phyloP scores from a whole-genome alignment of 768 basidiomycete species.

The Antrodiella citrinella region DNA sequence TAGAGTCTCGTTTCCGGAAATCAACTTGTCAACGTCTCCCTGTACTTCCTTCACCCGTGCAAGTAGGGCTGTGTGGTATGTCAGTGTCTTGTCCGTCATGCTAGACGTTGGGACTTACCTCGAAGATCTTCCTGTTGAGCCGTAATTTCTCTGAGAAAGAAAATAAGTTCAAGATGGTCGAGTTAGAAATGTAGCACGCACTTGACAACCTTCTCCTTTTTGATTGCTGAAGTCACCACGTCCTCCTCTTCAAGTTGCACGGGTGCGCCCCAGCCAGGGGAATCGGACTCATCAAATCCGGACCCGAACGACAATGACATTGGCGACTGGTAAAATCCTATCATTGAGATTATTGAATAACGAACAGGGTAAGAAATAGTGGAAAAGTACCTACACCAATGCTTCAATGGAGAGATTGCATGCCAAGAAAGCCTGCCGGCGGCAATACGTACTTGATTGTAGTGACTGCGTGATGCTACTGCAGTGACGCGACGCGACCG shows the following conservation, averaged over 20 bases:
- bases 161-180: neutral
- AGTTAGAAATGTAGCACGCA: constrained; percentile 35
- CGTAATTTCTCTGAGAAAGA: constrained; percentile 53
- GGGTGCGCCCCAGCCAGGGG: constrained; percentile 16
- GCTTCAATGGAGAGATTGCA: no score
- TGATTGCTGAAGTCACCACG: constrained; percentile 66
- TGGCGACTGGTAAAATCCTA: no score
- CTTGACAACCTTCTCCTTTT: constrained; percentile 75
- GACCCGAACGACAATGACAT: constrained; percentile 12
- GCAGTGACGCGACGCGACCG: neutral
- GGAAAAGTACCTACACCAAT: no score
- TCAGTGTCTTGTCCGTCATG: neutral
- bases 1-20: constrained; percentile 71
- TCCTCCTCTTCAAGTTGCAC: constrained; percentile 33
- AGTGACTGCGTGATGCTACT: no score
- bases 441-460: no score
- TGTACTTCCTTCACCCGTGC: constrained; percentile 62
- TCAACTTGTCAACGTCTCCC: constrained; percentile 72
- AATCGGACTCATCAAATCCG: constrained; percentile 13
- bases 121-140: constrained; percentile 72
- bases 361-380: no score
- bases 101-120: constrained; percentile 34
- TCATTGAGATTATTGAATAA: no score
- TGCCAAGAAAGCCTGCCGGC: no score
- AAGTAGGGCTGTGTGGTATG: constrained; percentile 44